A percentile compares a stretch with the other conserved stretches of the same genome.
Evolutionary conservation across 768 basidiomycete species (phyloP).

Genomic region (Amanita rubescens): DNA sequence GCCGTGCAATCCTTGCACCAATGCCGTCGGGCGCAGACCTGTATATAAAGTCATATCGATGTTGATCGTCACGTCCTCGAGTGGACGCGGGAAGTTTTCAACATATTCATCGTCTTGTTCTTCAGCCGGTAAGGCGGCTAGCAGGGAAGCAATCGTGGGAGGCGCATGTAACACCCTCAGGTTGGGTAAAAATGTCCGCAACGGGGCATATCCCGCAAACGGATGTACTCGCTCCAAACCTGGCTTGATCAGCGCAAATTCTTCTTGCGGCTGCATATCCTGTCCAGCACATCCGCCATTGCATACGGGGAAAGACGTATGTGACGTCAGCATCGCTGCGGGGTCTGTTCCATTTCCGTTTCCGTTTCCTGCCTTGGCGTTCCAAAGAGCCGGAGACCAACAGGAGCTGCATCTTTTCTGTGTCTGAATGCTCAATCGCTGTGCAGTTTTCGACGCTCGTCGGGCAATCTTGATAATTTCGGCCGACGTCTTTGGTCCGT

Average conservation of each 20-base stretch:
- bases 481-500: neutral
- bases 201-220: constrained; percentile 15
- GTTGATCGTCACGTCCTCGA: constrained; percentile 28
- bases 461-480: neutral
- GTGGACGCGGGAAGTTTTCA: constrained; percentile 16
- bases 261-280: neutral
- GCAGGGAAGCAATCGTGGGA: constrained; percentile 23
- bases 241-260: constrained; percentile 2
- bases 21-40: constrained; percentile 35
- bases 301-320: neutral
- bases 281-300: neutral
- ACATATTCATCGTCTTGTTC: constrained; percentile 5
- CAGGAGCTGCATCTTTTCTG: neutral
- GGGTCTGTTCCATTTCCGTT: neutral
- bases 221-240: constrained; percentile 7
- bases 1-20: constrained; percentile 29
- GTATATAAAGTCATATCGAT: constrained; percentile 38
- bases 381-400: neutral
- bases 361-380: neutral
- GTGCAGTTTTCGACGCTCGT: neutral
- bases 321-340: neutral
- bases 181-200: constrained; percentile 31
- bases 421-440: neutral
- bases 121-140: constrained; percentile 16
- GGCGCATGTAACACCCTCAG: constrained; percentile 31